phyloP scores from a whole-genome alignment of 371 early-diverging fungal species.

The Smittium mucronatum region DNA sequence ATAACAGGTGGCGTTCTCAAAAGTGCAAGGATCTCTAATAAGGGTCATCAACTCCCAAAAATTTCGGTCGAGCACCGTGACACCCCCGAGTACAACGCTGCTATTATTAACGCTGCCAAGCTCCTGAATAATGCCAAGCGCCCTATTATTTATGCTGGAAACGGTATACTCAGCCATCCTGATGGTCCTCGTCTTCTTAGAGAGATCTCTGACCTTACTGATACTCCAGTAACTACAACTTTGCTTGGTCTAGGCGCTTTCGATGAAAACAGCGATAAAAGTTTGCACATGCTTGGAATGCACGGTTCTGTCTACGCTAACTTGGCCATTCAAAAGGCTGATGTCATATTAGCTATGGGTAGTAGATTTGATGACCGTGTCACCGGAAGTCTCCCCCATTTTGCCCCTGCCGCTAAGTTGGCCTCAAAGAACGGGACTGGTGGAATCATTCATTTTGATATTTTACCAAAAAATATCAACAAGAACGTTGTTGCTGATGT shows the following conservation, averaged over 20 bases:
- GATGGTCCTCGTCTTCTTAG: slow-evolving; percentile 68
- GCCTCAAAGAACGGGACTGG: slow-evolving; percentile 81
- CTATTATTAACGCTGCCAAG: slow-evolving; percentile 53
- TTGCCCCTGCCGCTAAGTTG: slow-evolving; percentile 84
- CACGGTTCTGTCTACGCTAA: slow-evolving; percentile 95
- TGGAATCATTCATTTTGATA: slow-evolving; percentile 95
- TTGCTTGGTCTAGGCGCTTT: slow-evolving; percentile 83
- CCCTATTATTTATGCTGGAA: slow-evolving; percentile 91
- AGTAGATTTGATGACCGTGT: slow-evolving; percentile 97
- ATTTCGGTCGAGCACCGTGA: slow-evolving; percentile 34
- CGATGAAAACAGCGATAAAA: slow-evolving; percentile 77
- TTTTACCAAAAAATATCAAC: slow-evolving; percentile 97
- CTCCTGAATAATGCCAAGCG: slow-evolving; percentile 76
- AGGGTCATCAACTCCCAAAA: slow-evolving; percentile 43
- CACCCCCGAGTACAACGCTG: slow-evolving; percentile 17
- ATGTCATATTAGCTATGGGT: slow-evolving; percentile 88
- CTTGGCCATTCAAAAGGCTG: slow-evolving; percentile 90
- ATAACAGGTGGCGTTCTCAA: slow-evolving; percentile 81
- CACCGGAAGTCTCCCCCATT: slow-evolving; percentile 74
- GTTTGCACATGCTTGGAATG: slow-evolving; percentile 97
- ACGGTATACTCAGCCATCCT: slow-evolving; percentile 69
- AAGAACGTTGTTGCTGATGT: slow-evolving; percentile 82
- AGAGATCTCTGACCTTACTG: slow-evolving; percentile 66
- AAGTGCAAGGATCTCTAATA: slow-evolving; percentile 66
- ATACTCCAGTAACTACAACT: slow-evolving; percentile 93